Evolutionary conservation across 2,329 filamentous ascomycete genomes (phyloP), one percentile per base, ranked within the genome.

Genomic region (Hypoxylon rubiginosum): DNA sequence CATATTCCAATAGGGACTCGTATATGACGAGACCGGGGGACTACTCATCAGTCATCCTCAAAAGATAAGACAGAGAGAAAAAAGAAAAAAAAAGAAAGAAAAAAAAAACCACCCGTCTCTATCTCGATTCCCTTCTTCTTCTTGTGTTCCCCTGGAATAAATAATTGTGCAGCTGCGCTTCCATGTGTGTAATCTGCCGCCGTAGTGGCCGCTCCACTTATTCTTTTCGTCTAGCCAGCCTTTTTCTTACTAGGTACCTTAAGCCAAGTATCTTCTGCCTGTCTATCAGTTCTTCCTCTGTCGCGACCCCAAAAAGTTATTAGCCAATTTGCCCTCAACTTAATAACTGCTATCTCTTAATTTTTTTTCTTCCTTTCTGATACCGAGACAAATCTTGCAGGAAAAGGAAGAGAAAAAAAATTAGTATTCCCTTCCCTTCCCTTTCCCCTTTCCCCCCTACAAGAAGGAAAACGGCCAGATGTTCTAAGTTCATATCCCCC

Each of bases 291-390:
- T 57, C 48, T 66, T 67, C 62, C 57, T 66, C 68, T 59, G 69
- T 73, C 70, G 64, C 68, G 69, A 71, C 70, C 68, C 71, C 66
- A 62, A 57, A 70, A 66, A 69, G 48, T 65, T 68, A 74, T 71
- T 73, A 71, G 72, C 72, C 72, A 75, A 72, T 72, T 73, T 71
- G 69, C 66, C 66, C 64, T 69, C 64, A 67, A 54, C 45, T 32
- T 43, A 53, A 59, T 56, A 56, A 39, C 24, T 64, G 41, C 57
- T 67, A 56, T 62, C 56, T 61, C 41, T 61, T 56, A 62, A 62
- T 51, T 36, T 62, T 58, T 46, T 48, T 60, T 41, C 41, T 50
- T 28, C 21, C 4, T 50, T 28, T 4, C 4, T 61, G 51, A 65
- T 69, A 71, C 68, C 71, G 64, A 73, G 67, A 72, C 71, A 70